Evolutionary conservation across 2,329 filamentous ascomycete species (phyloP).

Genomic region (Ophiostoma montium): DNA sequence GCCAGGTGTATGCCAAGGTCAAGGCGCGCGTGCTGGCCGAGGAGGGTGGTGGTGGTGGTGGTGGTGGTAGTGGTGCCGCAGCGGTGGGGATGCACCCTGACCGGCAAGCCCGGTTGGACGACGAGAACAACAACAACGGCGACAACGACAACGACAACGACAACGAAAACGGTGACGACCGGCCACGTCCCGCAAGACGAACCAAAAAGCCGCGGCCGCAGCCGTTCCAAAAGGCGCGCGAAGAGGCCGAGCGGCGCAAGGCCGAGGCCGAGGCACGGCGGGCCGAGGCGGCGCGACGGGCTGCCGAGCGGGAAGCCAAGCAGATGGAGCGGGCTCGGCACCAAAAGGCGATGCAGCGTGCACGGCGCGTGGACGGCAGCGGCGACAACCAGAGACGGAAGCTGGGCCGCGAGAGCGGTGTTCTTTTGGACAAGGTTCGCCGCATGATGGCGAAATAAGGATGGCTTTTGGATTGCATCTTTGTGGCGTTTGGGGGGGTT

Average conservation of each 20-base stretch:
- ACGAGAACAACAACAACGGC: slow-evolving; percentile 13
- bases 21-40: slow-evolving; percentile 38
- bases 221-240: slow-evolving; percentile 21
- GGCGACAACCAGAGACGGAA: slow-evolving; percentile 41
- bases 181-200: slow-evolving; percentile 14
- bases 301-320: slow-evolving; percentile 50
- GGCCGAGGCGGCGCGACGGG: slow-evolving; percentile 49
- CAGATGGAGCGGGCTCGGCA: slow-evolving; percentile 20
- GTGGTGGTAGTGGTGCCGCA: not conserved
- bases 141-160: not conserved
- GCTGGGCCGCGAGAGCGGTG: slow-evolving; percentile 64
- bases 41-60: not conserved
- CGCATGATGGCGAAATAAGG: slow-evolving; percentile 42
- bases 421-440: slow-evolving; percentile 66
- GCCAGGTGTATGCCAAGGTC: slow-evolving; percentile 82
- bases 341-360: slow-evolving; percentile 53
- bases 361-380: slow-evolving; percentile 37
- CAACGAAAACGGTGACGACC: not conserved
- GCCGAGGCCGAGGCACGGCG: slow-evolving; percentile 30
- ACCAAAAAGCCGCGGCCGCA: slow-evolving; percentile 5
- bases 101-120: slow-evolving; percentile 26
- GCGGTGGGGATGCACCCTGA: slow-evolving; percentile 24
- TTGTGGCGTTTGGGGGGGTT: not conserved
- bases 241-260: slow-evolving; percentile 38
- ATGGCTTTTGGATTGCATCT: not conserved